These are phyloP conservation scores for Mycena filopes DNA, from an alignment of 768 basidiomycete species.

Conservation along the genomic window DNA sequence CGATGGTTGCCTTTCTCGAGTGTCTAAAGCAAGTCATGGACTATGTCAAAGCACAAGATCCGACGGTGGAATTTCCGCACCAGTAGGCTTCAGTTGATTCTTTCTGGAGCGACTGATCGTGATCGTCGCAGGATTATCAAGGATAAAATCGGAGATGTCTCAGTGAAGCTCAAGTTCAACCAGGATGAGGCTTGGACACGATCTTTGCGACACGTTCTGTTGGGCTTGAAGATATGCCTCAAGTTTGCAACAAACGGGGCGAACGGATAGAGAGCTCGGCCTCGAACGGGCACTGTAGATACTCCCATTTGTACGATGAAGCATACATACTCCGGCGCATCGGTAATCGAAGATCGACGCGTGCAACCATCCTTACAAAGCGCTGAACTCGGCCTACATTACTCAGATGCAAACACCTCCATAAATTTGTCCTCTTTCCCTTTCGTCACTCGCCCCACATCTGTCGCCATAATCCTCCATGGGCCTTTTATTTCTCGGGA, in stretches of 20 bases:
- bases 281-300: background rate
- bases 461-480: slow-evolving; percentile 52
- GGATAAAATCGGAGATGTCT: slow-evolving; percentile 96
- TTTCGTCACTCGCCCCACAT: background rate
- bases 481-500: slow-evolving; percentile 94
- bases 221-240: slow-evolving; percentile 88
- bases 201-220: slow-evolving; percentile 88
- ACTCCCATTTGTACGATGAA: too few species aligned
- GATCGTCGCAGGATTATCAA: slow-evolving; percentile 75
- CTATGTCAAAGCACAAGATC: slow-evolving; percentile 79
- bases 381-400: background rate
- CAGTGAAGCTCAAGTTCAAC: slow-evolving; percentile 93
- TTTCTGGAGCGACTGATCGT: slow-evolving; percentile 20
- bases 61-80: slow-evolving; percentile 82
- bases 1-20: slow-evolving; percentile 96
- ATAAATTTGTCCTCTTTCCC: slow-evolving; percentile 2
- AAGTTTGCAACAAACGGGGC: slow-evolving; percentile 87
- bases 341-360: background rate
- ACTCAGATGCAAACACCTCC: slow-evolving; percentile 16
- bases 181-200: slow-evolving; percentile 98
- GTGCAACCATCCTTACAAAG: background rate
- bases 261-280: slow-evolving; percentile 57
- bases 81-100: slow-evolving; percentile 66
- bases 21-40: slow-evolving; percentile 94
- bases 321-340: too few species aligned